phyloP scores from a whole-genome alignment of 441 rosid species.

The Flueggea neowawraea region DNA sequence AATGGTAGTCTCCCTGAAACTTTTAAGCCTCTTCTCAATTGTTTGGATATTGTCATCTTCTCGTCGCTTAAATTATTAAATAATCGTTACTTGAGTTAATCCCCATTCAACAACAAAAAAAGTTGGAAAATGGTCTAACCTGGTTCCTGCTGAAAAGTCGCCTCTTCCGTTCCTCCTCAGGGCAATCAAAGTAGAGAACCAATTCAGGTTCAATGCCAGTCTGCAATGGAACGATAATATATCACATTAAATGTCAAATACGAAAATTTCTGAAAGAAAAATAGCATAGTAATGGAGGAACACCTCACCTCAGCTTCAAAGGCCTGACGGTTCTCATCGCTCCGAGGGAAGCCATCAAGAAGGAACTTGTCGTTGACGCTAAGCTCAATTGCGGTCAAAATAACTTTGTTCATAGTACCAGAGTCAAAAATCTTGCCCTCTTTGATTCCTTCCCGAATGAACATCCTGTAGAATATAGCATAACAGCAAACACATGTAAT shows the following conservation, averaged over 20 bases:
- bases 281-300: conserved; percentile 22
- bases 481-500: background rate
- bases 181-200: conserved; percentile 58
- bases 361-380: conserved; percentile 55
- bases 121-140: conserved; percentile 26
- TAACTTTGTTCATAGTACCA: conserved; percentile 25
- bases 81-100: too few species aligned
- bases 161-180: conserved; percentile 65
- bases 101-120: background rate
- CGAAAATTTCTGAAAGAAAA: background rate
- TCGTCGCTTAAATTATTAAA: conserved; percentile 4
- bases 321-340: conserved; percentile 69
- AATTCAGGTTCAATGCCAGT: conserved; percentile 61
- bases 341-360: conserved; percentile 78
- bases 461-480: background rate
- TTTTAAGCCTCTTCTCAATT: background rate
- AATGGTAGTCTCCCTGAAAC: conserved; percentile 1
- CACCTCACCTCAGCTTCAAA: conserved; percentile 45
- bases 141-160: conserved; percentile 64
- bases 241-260: background rate
- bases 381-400: conserved; percentile 51
- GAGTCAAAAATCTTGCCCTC: background rate
- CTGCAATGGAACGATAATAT: conserved; percentile 24
- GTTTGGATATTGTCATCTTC: background rate
- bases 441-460: background rate